Percentiles rank a stretch among this genome's conserved stretches.
phyloP scores from a whole-genome alignment of 345 rosid genomes.

The Pseudoturritis turrita region DNA sequence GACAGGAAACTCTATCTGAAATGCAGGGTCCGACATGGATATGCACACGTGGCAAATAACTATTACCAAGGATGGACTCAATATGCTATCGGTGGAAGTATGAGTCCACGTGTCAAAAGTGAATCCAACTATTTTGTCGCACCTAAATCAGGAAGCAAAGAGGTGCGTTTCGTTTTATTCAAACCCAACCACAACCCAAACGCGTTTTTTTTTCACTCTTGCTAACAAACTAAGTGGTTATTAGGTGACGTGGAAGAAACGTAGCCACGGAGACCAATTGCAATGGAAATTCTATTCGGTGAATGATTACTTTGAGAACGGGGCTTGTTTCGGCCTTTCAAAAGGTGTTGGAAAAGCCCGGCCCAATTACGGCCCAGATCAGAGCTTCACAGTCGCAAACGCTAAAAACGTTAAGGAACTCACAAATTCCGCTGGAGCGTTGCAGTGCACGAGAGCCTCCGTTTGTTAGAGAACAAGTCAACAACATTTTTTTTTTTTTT shows the following conservation, averaged over 20 bases:
- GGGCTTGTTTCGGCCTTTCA: neutral
- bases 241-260: slow-evolving; percentile 1
- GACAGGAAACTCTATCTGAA: neutral
- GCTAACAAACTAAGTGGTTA: neutral
- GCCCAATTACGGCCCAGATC: neutral
- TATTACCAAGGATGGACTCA: slow-evolving; percentile 1
- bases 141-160: neutral
- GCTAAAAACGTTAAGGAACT: neutral
- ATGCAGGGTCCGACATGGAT: neutral
- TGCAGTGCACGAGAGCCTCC: neutral
- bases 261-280: neutral
- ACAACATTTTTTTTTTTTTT: neutral
- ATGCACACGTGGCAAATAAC: neutral
- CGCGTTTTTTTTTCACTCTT: neutral
- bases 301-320: neutral
- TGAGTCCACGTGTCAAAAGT: neutral
- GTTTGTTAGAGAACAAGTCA: neutral
- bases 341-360: neutral
- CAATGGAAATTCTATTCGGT: neutral
- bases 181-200: neutral
- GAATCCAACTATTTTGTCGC: slow-evolving; percentile 10
- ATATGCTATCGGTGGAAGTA: neutral
- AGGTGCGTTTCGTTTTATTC: neutral
- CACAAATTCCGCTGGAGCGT: neutral
- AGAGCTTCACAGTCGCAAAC: neutral